Percentiles rank a stretch among this genome's conserved stretches.
These are phyloP conservation scores for Lasiosphaeris hirsuta DNA, from an alignment of 495 filamentous ascomycete genomes.

Conservation along the genomic window DNA sequence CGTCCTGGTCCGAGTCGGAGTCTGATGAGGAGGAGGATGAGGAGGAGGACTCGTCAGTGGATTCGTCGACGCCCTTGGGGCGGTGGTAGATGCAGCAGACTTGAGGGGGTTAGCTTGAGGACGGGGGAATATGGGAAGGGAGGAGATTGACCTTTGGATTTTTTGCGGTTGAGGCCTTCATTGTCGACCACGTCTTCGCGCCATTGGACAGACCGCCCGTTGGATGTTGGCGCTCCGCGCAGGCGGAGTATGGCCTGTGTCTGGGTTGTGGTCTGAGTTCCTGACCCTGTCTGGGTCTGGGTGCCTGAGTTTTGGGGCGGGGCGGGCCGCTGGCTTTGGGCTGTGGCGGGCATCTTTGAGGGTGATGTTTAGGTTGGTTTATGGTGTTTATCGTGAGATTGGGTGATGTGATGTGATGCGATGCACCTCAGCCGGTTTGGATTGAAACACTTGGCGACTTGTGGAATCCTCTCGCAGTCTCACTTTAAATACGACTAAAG, in stretches of 20 bases:
- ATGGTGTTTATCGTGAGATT: not conserved
- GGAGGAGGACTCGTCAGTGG: conserved; percentile 71
- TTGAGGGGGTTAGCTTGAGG: conserved; percentile 30
- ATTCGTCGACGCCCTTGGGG: conserved; percentile 77
- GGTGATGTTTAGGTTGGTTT: conserved; percentile 7
- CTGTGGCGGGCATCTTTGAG: conserved; percentile 15
- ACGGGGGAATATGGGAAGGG: not conserved
- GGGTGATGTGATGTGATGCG: not conserved
- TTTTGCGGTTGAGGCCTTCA: conserved; percentile 90
- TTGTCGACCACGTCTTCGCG: conserved; percentile 93
- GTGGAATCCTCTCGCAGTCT: no score
- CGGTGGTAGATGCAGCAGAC: conserved; percentile 99
- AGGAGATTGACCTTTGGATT: conserved; percentile 76
- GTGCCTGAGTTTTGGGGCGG: conserved; percentile 1
- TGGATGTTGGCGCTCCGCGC: conserved; percentile 38
- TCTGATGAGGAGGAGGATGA: conserved; percentile 46
- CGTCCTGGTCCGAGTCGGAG: conserved; percentile 39
- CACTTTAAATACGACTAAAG: no score
- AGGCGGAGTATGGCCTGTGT: conserved; percentile 45
- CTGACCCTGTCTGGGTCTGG: conserved; percentile 19
- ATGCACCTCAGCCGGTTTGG: not conserved
- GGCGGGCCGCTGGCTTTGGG: conserved; percentile 22
- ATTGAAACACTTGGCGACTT: not conserved
- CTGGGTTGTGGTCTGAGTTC: conserved; percentile 18
- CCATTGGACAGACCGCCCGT: conserved; percentile 70